phyloP scores from a whole-genome alignment of 208 protist species.

The Leishmania aethiopica region DNA sequence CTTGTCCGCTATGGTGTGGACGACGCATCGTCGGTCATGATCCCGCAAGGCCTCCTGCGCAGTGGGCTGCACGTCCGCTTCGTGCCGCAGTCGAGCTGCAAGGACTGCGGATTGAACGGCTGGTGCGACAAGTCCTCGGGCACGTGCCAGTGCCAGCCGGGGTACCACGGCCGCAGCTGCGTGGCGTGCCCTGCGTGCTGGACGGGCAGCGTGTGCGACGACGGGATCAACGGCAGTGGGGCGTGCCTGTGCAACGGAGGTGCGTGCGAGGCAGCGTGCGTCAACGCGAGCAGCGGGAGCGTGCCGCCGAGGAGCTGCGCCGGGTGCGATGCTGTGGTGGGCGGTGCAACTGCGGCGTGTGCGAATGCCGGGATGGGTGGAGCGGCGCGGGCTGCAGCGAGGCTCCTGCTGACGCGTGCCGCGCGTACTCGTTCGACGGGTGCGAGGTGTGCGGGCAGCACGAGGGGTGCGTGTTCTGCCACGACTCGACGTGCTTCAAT shows the following conservation, averaged over 20 bases:
- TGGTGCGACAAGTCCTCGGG: conserved; percentile 29
- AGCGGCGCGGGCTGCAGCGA: conserved; percentile 25
- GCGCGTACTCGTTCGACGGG: conserved; percentile 37
- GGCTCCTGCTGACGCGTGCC: conserved; percentile 35
- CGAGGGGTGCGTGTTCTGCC: conserved; percentile 44
- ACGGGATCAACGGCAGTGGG: conserved; percentile 13
- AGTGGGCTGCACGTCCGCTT: conserved; percentile 20
- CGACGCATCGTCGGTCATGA: conserved; percentile 32
- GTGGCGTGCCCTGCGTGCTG: conserved; percentile 27
- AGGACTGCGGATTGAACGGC: conserved; percentile 29
- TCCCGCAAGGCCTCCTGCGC: conserved; percentile 22
- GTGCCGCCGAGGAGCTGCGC: conserved; percentile 3
- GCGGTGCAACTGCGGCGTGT: conserved; percentile 32
- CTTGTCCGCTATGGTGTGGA: conserved; percentile 38
- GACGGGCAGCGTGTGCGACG: conserved; percentile 33
- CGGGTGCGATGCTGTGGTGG: conserved; percentile 13
- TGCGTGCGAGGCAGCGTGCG: conserved; percentile 10
- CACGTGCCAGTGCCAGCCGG: conserved; percentile 30
- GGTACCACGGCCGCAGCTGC: conserved; percentile 33
- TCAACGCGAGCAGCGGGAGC: background rate
- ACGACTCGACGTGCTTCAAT: conserved; percentile 49
- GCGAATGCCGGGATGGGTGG: conserved; percentile 30
- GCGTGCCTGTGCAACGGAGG: conserved; percentile 8
- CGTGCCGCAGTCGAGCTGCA: conserved; percentile 9
- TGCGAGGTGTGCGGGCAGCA: conserved; percentile 36